Evolutionary conservation across 2,329 filamentous ascomycete species (phyloP), one percentile per base, ranked within the genome.

Genomic region (Neoascochyta sp.): DNA sequence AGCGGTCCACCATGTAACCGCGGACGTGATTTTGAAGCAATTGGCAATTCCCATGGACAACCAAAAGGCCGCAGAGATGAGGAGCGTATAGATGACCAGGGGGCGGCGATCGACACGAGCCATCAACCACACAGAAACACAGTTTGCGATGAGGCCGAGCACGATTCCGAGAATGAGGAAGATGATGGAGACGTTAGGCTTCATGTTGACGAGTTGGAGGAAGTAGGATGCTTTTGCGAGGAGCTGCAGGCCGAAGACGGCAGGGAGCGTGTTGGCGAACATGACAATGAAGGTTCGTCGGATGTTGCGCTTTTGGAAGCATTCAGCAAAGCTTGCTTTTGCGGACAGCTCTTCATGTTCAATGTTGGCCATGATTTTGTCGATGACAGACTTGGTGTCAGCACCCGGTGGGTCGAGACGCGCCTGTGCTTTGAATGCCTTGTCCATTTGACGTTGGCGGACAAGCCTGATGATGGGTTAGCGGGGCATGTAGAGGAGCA

Each of bases 41-140:
- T 70, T 70, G 0, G 65, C 61, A n/a, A 75, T 61, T 1, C 71
- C 71, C 54, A 73, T 68, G 1, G 52, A 55, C 5, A 63, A 43
- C 68, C 70, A 74, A 1, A 73, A 37, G 1, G 63, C 24, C 0
- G 56, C 45, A 1, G 62, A 43, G 6, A 60, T 35, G 0, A 32
- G 29, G 4, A 71, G 41, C 0, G 64, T 65, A 2, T 27, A 25
- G 2, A 69, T 14, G n/a, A 63, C 58, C 5, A 73, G 53, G 4
- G 34, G 47, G 10, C 70, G 56, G 3, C 70, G 58, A 1, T 64
- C 67, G 14, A 70, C 47, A 7, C 52, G 49, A 3, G 63, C 59
- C 24, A 72, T 43, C 0, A 69, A 48, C 66, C 66, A 73, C 15
- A 75, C 59, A 0, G 66, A 63, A 1, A 62, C 36, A 0, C 57